phyloP scores from a whole-genome alignment of 2,329 filamentous ascomycete genomes.

The Escovopsis sp. region DNA sequence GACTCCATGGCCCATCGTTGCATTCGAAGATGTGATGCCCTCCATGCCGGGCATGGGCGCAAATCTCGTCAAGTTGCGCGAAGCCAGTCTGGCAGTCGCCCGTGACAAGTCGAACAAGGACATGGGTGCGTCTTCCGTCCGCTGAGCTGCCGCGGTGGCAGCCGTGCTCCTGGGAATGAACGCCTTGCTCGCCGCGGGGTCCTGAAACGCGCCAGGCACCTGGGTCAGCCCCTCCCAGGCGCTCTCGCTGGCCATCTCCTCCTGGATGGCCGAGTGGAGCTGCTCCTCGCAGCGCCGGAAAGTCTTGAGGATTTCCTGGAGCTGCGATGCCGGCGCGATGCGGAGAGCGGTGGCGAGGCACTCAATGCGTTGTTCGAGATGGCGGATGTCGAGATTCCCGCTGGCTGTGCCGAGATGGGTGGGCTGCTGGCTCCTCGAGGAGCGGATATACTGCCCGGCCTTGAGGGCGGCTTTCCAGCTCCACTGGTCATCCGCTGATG shows the following conservation, averaged over 20 bases:
- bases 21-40: slow-evolving; percentile 2
- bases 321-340: slow-evolving; percentile 52
- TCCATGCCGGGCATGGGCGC: slow-evolving; percentile 30
- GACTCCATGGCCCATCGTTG: background rate
- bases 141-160: slow-evolving; percentile 19
- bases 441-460: slow-evolving; percentile 59
- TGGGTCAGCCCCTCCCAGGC: slow-evolving; percentile 56
- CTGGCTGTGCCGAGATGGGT: slow-evolving; percentile 46
- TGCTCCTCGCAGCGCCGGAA: slow-evolving; percentile 71
- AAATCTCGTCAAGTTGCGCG: slow-evolving; percentile 41
- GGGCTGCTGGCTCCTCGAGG: slow-evolving; percentile 35
- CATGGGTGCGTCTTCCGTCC: slow-evolving; percentile 44
- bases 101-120: slow-evolving; percentile 50
- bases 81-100: slow-evolving; percentile 44
- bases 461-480: slow-evolving; percentile 68
- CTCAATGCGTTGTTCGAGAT: slow-evolving; percentile 69
- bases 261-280: slow-evolving; percentile 48
- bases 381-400: slow-evolving; percentile 48
- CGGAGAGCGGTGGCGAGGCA: slow-evolving; percentile 62
- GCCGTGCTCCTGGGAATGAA: slow-evolving; percentile 19
- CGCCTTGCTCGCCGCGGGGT: slow-evolving; percentile 12
- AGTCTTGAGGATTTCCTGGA: slow-evolving; percentile 60
- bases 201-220: slow-evolving; percentile 40
- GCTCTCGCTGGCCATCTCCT: slow-evolving; percentile 53
- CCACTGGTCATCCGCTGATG: slow-evolving; percentile 39